phyloP scores from a whole-genome alignment of 2,329 filamentous ascomycete genomes.

The Aspergillus fischeri region DNA sequence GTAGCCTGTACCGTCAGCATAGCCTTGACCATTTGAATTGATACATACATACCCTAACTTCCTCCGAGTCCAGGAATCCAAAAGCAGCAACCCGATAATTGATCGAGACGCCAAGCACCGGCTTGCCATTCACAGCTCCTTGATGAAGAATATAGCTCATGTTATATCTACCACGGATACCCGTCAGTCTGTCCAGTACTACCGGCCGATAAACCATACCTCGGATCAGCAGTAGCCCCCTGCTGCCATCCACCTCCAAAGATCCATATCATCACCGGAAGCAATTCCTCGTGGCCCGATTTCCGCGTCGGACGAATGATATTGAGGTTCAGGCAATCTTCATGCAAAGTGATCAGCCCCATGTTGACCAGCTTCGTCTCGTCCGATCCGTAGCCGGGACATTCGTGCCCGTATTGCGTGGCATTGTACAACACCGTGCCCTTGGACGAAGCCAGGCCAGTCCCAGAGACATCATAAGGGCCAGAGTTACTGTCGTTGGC shows the following conservation, averaged over 20 bases:
- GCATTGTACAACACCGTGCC: constrained; percentile 22
- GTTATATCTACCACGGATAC: constrained; percentile 21
- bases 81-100: constrained; percentile 29
- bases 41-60: constrained; percentile 23
- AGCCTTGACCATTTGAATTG: background rate
- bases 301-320: constrained; percentile 17
- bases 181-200: background rate
- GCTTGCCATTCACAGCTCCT: constrained; percentile 23
- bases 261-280: constrained; percentile 31
- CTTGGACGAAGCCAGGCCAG: background rate
- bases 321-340: constrained; percentile 28
- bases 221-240: constrained; percentile 28
- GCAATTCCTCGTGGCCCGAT: constrained; percentile 2
- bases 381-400: constrained; percentile 29
- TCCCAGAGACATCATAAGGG: constrained; percentile 1
- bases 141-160: constrained; percentile 30
- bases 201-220: constrained; percentile 12
- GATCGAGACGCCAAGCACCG: constrained; percentile 29
- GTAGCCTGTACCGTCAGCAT: constrained; percentile 15
- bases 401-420: constrained; percentile 28
- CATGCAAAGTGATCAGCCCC: constrained; percentile 17
- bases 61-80: constrained; percentile 29
- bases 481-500: constrained; percentile 20
- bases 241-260: constrained; percentile 30
- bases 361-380: constrained; percentile 18